Evolutionary conservation across 2,329 filamentous ascomycete species (phyloP).

Genomic region (Saccharata proteae): DNA sequence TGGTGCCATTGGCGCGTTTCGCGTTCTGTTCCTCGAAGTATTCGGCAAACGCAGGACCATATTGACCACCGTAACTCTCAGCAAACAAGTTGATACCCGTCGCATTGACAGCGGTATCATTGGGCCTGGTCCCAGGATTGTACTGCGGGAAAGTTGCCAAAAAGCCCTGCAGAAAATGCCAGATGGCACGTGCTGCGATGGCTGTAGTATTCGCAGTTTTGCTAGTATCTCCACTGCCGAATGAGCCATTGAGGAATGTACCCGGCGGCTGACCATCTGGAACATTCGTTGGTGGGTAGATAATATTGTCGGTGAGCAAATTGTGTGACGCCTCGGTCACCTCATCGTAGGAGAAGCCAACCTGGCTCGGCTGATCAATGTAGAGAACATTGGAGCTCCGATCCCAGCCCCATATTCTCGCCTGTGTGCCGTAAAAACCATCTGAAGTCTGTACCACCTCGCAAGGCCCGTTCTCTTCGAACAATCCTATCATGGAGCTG

Average conservation of each 20-base stretch:
- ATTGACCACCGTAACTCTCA: slow-evolving; percentile 60
- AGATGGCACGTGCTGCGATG: slow-evolving; percentile 46
- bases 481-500: slow-evolving; percentile 53
- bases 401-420: slow-evolving; percentile 56
- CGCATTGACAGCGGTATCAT: slow-evolving; percentile 24
- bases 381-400: slow-evolving; percentile 46
- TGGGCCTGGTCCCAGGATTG: slow-evolving; percentile 34
- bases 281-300: slow-evolving; percentile 25
- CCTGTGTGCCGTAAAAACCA: slow-evolving; percentile 40
- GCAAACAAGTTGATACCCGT: slow-evolving; percentile 54
- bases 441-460: slow-evolving; percentile 31
- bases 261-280: slow-evolving; percentile 25
- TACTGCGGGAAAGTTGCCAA: slow-evolving; percentile 47
- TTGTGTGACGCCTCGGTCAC: slow-evolving; percentile 38
- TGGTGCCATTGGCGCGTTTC: slow-evolving; percentile 37
- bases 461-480: slow-evolving; percentile 44
- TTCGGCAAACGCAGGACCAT: slow-evolving; percentile 51
- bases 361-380: slow-evolving; percentile 54
- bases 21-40: slow-evolving; percentile 51
- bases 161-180: slow-evolving; percentile 55
- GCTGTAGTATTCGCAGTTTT: slow-evolving; percentile 45
- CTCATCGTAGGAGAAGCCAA: slow-evolving; percentile 56
- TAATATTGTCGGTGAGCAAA: slow-evolving; percentile 26
- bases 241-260: slow-evolving; percentile 50
- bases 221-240: slow-evolving; percentile 41